phyloP scores from a whole-genome alignment of 441 rosid species.

The Capsella rubella region DNA sequence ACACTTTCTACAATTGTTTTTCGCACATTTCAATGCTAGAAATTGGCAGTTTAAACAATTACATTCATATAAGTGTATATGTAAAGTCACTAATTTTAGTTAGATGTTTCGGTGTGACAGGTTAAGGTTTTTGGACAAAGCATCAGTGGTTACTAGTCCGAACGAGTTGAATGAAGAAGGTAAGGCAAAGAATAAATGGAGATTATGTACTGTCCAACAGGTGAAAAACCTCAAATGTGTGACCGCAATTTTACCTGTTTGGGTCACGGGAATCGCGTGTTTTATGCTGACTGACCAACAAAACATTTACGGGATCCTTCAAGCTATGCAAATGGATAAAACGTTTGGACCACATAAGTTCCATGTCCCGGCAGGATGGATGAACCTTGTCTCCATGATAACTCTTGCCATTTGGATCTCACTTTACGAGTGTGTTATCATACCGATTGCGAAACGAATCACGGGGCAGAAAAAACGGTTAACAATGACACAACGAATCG shows the following conservation, averaged over 20 bases:
- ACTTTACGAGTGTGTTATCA: constrained; percentile 52
- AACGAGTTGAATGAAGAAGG: constrained; percentile 47
- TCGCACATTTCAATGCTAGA: not conserved
- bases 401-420: constrained; percentile 67
- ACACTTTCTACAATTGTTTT: too few species aligned
- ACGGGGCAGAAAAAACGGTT: constrained; percentile 48
- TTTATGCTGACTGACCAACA: constrained; percentile 55
- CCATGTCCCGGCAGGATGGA: constrained; percentile 66
- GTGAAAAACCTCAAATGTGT: constrained; percentile 54
- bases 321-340: constrained; percentile 51
- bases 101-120: constrained; percentile 16
- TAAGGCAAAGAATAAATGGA: constrained; percentile 48
- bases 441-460: constrained; percentile 43
- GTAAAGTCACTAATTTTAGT: constrained; percentile 13
- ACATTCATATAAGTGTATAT: not conserved
- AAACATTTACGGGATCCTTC: constrained; percentile 55
- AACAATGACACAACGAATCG: constrained; percentile 54
- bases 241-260: constrained; percentile 49
- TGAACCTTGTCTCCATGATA: constrained; percentile 61
- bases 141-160: constrained; percentile 44
- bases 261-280: constrained; percentile 52
- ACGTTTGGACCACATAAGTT: constrained; percentile 42
- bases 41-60: not conserved
- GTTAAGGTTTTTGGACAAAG: constrained; percentile 53
- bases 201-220: constrained; percentile 51